Evolutionary conservation across 2,329 filamentous ascomycete genomes (phyloP), one percentile per base, ranked within the genome.

Genomic region (Alternaria ethzedia): DNA sequence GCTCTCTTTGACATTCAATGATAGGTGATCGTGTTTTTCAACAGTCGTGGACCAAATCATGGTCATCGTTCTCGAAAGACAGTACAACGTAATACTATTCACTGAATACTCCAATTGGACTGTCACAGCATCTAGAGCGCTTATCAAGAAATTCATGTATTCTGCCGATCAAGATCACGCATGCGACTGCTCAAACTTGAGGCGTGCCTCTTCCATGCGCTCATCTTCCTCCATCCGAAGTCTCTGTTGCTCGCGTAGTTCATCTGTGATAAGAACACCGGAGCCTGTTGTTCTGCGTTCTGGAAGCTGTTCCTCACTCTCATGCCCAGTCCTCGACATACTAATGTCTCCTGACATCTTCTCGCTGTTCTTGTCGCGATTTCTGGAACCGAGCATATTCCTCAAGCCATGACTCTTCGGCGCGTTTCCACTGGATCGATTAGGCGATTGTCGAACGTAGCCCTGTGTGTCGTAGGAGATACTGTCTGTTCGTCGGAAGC

Each of bases 221-320:
- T 23, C 45, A 13, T 57, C 41, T 32, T 58, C 61, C 20, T 59
- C 50, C 61, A 63, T 51, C 9, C 50, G 57, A 28, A 46, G 44
- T 17, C 10, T 55, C 30, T 63, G 50, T 36, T 64, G 46, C 25
- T 57, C 47, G 21, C 58, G 47, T 25, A 64, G 25, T 47, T 63
- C 58, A 25, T 61, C 47, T 28, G 62, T 57, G 21, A 64, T 44
- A 21, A 28, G 30, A 20, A 64, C 51, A n/a, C 61, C 61, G 5
- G 57, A 45, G 12, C 51, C 61, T 20, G 54, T 54, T 8, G 44
- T 58, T 25, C 61, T 54, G 25, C 41, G 51, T 50, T 50, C 45
- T 23, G 66, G 66, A 4, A 69, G 62, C 55, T 69, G 59, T 28
- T 69, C 66, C 23, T 67, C 62, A 20, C 59, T 68, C 26, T 62